These are phyloP conservation scores for Pseudogymnoascus sp. DNA, from an alignment of 2,329 filamentous ascomycete genomes.

Conservation along the genomic window DNA sequence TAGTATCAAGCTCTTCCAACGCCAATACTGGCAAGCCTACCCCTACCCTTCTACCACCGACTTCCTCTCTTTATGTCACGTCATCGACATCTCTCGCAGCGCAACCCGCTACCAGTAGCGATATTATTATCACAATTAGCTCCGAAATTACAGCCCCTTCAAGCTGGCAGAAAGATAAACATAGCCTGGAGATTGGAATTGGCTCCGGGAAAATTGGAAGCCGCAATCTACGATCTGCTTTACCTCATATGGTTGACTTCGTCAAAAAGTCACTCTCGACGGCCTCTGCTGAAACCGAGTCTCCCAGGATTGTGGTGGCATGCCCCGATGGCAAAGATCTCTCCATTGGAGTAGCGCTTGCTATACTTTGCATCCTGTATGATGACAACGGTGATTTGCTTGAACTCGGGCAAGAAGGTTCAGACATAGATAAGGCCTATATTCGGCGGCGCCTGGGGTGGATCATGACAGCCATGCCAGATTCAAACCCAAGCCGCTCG, in stretches of 20 bases:
- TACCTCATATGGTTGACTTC: constrained; percentile 53
- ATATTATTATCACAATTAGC: constrained; percentile 33
- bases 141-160: constrained; percentile 38
- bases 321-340: constrained; percentile 76
- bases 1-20: constrained; percentile 31
- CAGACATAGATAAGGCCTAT: constrained; percentile 58
- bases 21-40: not conserved
- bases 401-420: not conserved
- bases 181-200: constrained; percentile 51
- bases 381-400: constrained; percentile 49
- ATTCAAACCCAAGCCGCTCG: constrained; percentile 73
- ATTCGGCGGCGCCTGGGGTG: constrained; percentile 73
- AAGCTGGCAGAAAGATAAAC: constrained; percentile 29
- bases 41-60: constrained; percentile 17
- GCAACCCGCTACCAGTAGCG: not conserved
- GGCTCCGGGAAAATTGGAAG: constrained; percentile 70
- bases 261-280: constrained; percentile 18
- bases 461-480: constrained; percentile 71
- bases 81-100: constrained; percentile 14
- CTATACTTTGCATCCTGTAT: constrained; percentile 66
- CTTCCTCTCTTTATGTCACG: constrained; percentile 23
- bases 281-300: not conserved
- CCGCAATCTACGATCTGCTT: constrained; percentile 66
- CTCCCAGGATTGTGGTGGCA: constrained; percentile 45
- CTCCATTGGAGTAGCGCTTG: constrained; percentile 68